phyloP scores from a whole-genome alignment of 2,329 filamentous ascomycete genomes.

The Arthrobotrys conoides region DNA sequence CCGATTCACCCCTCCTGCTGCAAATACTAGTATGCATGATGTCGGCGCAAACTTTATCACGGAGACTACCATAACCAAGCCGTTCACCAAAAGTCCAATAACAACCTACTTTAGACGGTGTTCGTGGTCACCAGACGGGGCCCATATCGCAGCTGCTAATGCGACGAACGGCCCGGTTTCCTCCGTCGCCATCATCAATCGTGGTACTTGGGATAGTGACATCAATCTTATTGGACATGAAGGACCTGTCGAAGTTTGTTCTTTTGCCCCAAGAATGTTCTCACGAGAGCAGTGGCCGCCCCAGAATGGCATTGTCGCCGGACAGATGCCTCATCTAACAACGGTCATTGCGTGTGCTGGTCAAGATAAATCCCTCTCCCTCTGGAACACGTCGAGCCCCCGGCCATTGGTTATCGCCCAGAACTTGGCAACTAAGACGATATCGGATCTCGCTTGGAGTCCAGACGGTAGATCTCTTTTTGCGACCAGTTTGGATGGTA shows the following conservation, averaged over 20 bases:
- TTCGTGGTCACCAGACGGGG: constrained; percentile 97
- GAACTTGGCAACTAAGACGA: constrained; percentile 89
- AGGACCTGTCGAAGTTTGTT: constrained; percentile 95
- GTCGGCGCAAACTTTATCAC: constrained; percentile 97
- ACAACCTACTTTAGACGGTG: constrained; percentile 97
- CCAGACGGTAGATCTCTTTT: constrained; percentile 91
- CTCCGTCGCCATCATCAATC: constrained; percentile 94
- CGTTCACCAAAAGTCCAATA: constrained; percentile 90
- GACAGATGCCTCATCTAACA: constrained; percentile 72
- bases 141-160: constrained; percentile 96
- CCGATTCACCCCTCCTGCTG: constrained; percentile 88
- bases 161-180: constrained; percentile 97
- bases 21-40: constrained; percentile 93
- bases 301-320: constrained; percentile 66
- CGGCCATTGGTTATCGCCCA: constrained; percentile 90
- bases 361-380: constrained; percentile 93
- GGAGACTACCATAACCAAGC: constrained; percentile 88
- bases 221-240: constrained; percentile 98
- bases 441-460: constrained; percentile 94
- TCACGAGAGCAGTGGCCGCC: constrained; percentile 75
- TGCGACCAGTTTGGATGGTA: constrained; percentile 88
- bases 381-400: constrained; percentile 98
- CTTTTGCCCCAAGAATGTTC: constrained; percentile 94
- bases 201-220: constrained; percentile 92
- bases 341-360: constrained; percentile 97